Evolutionary conservation across 345 rosid genomes (phyloP).

Genomic region (Gossypium herbaceum): DNA sequence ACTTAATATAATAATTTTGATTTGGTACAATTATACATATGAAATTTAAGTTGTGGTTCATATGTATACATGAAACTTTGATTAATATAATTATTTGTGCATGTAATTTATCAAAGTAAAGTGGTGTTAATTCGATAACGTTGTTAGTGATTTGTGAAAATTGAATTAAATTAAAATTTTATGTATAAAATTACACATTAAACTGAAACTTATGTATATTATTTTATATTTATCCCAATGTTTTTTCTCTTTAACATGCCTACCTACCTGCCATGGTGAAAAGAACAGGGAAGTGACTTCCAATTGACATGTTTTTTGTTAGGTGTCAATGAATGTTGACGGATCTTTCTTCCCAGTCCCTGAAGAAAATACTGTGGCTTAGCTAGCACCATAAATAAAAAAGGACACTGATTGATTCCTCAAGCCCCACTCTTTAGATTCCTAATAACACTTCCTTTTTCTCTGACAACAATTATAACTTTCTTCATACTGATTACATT

Average conservation of each 20-base stretch:
- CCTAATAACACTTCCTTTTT: background rate
- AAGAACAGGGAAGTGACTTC: background rate
- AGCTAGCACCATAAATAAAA: background rate
- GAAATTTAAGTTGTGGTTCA: too few relatives aligned
- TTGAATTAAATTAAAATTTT: too few relatives aligned
- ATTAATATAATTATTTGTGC: too few relatives aligned
- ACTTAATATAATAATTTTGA: too few relatives aligned
- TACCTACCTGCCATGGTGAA: background rate
- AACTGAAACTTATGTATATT: accelerated
- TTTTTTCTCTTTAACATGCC: background rate
- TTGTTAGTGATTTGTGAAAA: too few relatives aligned
- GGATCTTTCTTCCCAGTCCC: too few relatives aligned
- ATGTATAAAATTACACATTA: too few relatives aligned
- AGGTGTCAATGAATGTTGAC: background rate
- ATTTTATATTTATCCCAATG: too few relatives aligned
- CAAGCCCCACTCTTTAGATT: background rate
- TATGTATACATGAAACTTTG: too few relatives aligned
- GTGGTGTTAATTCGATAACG: too few relatives aligned
- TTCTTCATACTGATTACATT: background rate
- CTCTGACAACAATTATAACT: conserved; percentile 7
- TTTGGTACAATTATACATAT: too few relatives aligned
- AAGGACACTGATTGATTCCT: conserved; percentile 3
- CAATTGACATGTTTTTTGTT: conserved; percentile 1
- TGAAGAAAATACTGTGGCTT: conserved; percentile 1
- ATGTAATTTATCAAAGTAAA: too few relatives aligned